Evolutionary conservation across 768 basidiomycete genomes (phyloP).

Genomic region (Tricholoma sp.): DNA sequence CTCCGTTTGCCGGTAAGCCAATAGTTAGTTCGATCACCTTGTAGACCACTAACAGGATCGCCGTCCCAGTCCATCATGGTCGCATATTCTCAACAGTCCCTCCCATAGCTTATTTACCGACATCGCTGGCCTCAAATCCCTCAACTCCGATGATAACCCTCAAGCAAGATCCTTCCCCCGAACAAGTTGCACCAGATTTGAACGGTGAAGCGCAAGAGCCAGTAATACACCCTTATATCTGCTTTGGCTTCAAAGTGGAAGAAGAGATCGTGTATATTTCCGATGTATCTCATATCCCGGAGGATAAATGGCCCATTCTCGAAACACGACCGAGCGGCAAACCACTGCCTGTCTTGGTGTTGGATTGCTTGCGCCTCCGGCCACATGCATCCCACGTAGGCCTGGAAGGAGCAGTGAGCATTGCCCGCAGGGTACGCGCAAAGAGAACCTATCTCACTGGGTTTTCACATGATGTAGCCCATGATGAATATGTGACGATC

Average conservation of each 20-base stretch:
- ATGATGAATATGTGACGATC: slow-evolving; percentile 72
- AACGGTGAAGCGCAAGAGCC: slow-evolving; percentile 5
- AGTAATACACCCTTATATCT: slow-evolving; percentile 52
- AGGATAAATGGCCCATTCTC: slow-evolving; percentile 58
- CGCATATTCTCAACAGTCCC: slow-evolving; percentile 48
- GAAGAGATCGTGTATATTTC: slow-evolving; percentile 71
- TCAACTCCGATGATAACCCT: slow-evolving; percentile 28
- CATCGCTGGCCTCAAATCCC: slow-evolving; percentile 32
- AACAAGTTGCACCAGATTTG: slow-evolving; percentile 7
- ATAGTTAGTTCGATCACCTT: not conserved
- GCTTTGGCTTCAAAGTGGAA: slow-evolving; percentile 67
- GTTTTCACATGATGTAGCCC: slow-evolving; percentile 71
- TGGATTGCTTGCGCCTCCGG: slow-evolving; percentile 70
- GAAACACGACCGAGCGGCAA: slow-evolving; percentile 14
- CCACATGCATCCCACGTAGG: slow-evolving; percentile 80
- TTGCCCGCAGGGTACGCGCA: slow-evolving; percentile 55
- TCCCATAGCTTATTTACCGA: slow-evolving; percentile 33
- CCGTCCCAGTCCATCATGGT: slow-evolving; percentile 63
- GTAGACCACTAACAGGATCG: slow-evolving; percentile 5
- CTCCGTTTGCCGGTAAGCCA: slow-evolving; percentile 59
- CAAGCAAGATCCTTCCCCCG: slow-evolving; percentile 20
- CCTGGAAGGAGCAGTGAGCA: slow-evolving; percentile 52
- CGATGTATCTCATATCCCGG: slow-evolving; percentile 79
- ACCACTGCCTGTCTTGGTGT: slow-evolving; percentile 53
- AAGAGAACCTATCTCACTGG: slow-evolving; percentile 67